A percentile compares a stretch with the other conserved stretches of the same genome.
Conservation (phyloP, 192 early-diverging fungal genomes). For the Geosiphon pyriformis region DNA sequence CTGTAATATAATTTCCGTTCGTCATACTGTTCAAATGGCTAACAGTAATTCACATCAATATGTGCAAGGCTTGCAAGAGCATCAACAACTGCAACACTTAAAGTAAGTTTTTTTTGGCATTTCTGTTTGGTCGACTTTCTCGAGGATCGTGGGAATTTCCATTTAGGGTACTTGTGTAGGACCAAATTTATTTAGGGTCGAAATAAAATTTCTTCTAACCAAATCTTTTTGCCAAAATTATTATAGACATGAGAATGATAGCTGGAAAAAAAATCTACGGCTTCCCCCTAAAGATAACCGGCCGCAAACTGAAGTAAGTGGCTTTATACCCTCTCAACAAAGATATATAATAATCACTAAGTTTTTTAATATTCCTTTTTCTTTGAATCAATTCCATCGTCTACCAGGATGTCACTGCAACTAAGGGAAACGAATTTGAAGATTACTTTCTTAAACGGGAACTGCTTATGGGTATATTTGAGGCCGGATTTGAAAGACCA, state of each 20-base stretch:
- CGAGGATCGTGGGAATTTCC: background rate
- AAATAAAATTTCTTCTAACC: background rate
- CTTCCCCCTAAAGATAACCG: slow-evolving; percentile 83
- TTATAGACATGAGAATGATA: slow-evolving; percentile 54
- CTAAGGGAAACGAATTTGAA: slow-evolving; percentile 99
- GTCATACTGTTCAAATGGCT: background rate
- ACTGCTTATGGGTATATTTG: slow-evolving; percentile 97
- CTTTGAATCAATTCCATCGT: too few species aligned
- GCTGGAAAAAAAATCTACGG: slow-evolving; percentile 71
- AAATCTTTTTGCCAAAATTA: background rate
- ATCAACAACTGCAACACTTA: slow-evolving; percentile 19
- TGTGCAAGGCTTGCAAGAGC: background rate
- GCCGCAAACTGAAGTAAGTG: slow-evolving; percentile 80
- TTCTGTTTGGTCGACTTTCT: background rate
- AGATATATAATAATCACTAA: background rate
- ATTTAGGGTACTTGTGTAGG: background rate
- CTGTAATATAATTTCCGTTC: background rate
- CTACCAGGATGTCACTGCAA: slow-evolving; percentile 82
- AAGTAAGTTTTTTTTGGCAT: slow-evolving; percentile 12
- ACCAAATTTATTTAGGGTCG: background rate
- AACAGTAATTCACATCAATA: background rate
- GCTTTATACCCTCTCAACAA: too few species aligned
- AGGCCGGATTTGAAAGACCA: slow-evolving; percentile 96
- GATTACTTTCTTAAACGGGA: slow-evolving; percentile 97
- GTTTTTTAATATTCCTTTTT: too few species aligned